Conservation (phyloP, 441 rosid genomes). For the Gossypium davidsonii region DNA sequence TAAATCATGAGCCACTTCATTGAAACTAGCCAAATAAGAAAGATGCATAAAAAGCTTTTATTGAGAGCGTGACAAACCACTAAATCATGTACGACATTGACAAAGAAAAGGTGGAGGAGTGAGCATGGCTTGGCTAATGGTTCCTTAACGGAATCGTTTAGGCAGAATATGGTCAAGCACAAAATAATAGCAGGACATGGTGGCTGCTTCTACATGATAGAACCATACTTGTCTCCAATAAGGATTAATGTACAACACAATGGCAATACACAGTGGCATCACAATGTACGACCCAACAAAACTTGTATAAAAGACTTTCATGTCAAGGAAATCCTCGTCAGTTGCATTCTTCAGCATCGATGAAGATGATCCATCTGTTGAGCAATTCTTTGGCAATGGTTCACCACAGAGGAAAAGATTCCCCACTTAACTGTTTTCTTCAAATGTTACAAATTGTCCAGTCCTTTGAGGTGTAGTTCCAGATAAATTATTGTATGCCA, state of each 20-base stretch:
- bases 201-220: neutral
- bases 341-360: neutral
- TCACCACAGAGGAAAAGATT: constrained; percentile 26
- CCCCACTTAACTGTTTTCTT: constrained; percentile 16
- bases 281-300: too few species aligned
- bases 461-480: neutral
- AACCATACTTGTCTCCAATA: neutral
- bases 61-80: too few species aligned
- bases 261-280: too few species aligned
- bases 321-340: too few species aligned
- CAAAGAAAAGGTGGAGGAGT: neutral
- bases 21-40: too few species aligned
- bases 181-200: too few species aligned
- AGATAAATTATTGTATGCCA: neutral
- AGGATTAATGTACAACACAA: neutral
- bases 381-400: constrained; percentile 13
- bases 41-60: too few species aligned
- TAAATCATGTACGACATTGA: neutral
- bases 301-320: too few species aligned
- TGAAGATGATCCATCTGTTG: neutral
- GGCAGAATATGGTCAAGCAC: too few species aligned
- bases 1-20: too few species aligned
- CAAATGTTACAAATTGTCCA: constrained; percentile 22
- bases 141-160: too few species aligned
- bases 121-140: neutral